phyloP scores from a whole-genome alignment of 768 basidiomycete genomes.

The Lactarius evosmus region DNA sequence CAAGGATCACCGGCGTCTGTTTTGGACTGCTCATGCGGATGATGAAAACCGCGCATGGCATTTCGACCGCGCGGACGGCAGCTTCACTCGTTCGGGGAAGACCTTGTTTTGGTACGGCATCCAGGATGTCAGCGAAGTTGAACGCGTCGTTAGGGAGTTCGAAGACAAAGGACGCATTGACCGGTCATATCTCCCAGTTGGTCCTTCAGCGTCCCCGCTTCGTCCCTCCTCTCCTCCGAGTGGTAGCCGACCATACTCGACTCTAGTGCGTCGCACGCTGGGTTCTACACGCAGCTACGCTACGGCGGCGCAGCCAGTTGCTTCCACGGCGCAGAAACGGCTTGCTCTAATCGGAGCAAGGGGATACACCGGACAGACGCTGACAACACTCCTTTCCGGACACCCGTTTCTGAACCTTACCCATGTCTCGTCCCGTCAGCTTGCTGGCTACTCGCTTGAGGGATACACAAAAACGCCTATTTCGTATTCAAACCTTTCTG shows the following conservation, averaged over 20 bases:
- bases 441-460: conserved; percentile 75
- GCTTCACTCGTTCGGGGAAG: conserved; percentile 91
- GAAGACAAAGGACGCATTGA: conserved; percentile 82
- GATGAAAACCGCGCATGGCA: conserved; percentile 99
- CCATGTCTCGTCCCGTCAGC: conserved; percentile 96
- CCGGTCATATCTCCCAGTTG: conserved; percentile 86
- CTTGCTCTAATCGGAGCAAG: conserved; percentile 95
- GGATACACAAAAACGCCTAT: conserved; percentile 77
- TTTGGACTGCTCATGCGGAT: conserved; percentile 97
- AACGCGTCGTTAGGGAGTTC: conserved; percentile 65
- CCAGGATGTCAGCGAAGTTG: conserved; percentile 87
- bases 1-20: conserved; percentile 88
- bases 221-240: conserved; percentile 36
- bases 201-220: conserved; percentile 62
- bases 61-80: conserved; percentile 96
- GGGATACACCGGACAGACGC: conserved; percentile 91
- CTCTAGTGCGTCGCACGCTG: conserved; percentile 47
- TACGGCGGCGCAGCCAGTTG: conserved; percentile 47
- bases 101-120: conserved; percentile 98
- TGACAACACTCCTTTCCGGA: conserved; percentile 79
- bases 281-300: conserved; percentile 74
- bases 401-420: conserved; percentile 88
- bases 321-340: conserved; percentile 70
- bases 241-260: conserved; percentile 59
- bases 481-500: conserved; percentile 76